Conservation (phyloP, 306 rosid species). For the Comarum palustre region DNA sequence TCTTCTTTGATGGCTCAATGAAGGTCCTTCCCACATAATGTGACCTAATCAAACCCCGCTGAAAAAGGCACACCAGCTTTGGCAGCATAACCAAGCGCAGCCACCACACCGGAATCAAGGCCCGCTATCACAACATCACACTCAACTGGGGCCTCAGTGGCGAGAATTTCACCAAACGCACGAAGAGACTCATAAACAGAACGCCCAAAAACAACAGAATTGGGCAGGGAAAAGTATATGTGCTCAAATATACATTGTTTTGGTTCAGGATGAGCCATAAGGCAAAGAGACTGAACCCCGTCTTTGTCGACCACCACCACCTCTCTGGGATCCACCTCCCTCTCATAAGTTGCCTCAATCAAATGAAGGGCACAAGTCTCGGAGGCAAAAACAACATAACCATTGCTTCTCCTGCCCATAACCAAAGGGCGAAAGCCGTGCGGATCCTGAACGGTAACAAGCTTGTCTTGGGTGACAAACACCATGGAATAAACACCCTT, state of each 20-base stretch:
- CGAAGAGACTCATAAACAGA: slow-evolving; percentile 79
- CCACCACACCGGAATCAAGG: slow-evolving; percentile 94
- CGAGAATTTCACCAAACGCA: slow-evolving; percentile 75
- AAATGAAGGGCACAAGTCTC: slow-evolving; percentile 97
- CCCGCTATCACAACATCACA: slow-evolving; percentile 95
- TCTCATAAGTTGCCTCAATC: slow-evolving; percentile 89
- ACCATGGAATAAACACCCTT: slow-evolving; percentile 86
- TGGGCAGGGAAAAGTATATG: slow-evolving; percentile 85
- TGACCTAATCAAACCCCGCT: slow-evolving; percentile 89
- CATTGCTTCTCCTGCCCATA: slow-evolving; percentile 92
- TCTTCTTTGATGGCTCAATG: slow-evolving; percentile 92
- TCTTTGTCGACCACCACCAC: slow-evolving; percentile 75
- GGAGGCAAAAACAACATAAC: slow-evolving; percentile 92
- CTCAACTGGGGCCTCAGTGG: slow-evolving; percentile 78
- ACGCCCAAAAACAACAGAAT: slow-evolving; percentile 76
- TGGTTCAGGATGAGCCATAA: slow-evolving; percentile 80
- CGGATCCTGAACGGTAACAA: slow-evolving; percentile 81
- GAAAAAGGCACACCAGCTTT: slow-evolving; percentile 91
- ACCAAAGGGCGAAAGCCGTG: slow-evolving; percentile 83
- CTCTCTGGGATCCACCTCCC: slow-evolving; percentile 89
- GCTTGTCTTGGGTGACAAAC: slow-evolving; percentile 67
- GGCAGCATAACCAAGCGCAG: slow-evolving; percentile 93
- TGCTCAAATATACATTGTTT: slow-evolving; percentile 93
- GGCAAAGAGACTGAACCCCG: slow-evolving; percentile 77
- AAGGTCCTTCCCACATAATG: slow-evolving; percentile 98